Base-by-base conservation (phyloP, 768 basidiomycete species). In the Agaricus sinodeliciosus region DNA sequence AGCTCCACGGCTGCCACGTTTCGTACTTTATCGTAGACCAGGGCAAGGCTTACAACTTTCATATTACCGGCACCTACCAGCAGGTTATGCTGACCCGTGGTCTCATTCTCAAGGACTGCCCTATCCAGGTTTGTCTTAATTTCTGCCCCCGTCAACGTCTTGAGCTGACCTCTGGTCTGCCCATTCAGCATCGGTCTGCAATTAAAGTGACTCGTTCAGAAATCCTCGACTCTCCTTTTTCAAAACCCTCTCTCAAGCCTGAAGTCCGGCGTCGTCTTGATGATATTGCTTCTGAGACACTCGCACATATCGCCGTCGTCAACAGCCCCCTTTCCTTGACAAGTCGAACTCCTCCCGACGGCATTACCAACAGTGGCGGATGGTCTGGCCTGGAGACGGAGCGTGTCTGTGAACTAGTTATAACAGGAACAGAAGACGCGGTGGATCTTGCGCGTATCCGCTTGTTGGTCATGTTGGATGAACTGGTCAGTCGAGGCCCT, bases 321-420 rank as follows among this genome's bases (percentile, higher is more conserved):
- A 94, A 95, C 60, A 86, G 88, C 52, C 84, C 86, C 43, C 75
- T 83, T 53, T 76, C 85, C 13, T 76, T 88, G 34, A 85, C 86
- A 19, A 87, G 80, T 59, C 79, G 87, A 46, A 87, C 84, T 0
- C 81, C 88, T 13, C 86, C 87, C 9, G 84, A 86, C 66, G 85
- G 86, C 28, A 84, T 89, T 60, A 85, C 80, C 58, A 85, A 72
- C 58, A 85, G 76, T 59, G 84, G 84, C 25, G 88, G 89, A 34
- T 91, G 90, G 79, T 87, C 87, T 3, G 93, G 94, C 2, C 79
- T 98, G 13, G 95, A 97, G 72, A 90, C 90, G 0, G 95, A 98
- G 67, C 78, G 92, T 53, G 87, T 91, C 43, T 97, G 95, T 62
- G 93, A 96, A 64, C 77, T 97, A 40, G 88, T 94, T 55, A 78